These are phyloP conservation scores for Colletotrichum sp. DNA, from an alignment of 2,329 filamentous ascomycete genomes.

Conservation along the genomic window DNA sequence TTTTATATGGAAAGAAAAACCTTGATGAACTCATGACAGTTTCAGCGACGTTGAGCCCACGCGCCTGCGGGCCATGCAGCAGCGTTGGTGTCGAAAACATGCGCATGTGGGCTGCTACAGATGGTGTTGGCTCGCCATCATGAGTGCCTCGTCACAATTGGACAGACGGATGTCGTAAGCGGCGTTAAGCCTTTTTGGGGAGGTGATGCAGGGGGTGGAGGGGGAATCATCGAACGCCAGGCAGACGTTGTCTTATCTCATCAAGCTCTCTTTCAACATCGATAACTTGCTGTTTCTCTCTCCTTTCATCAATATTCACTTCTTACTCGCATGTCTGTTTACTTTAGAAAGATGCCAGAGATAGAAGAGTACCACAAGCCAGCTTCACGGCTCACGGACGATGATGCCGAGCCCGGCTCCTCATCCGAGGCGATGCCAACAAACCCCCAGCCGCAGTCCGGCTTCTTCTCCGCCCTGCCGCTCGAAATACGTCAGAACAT, in stretches of 20 bases:
- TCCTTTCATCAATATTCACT: background rate
- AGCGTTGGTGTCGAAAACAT: background rate
- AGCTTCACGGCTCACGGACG: background rate
- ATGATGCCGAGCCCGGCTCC: background rate
- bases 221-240: background rate
- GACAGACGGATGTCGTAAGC: background rate
- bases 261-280: background rate
- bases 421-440: background rate
- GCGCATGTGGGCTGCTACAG: background rate
- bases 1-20: background rate
- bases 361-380: background rate
- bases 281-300: background rate
- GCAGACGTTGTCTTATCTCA: background rate
- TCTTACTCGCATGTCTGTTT: background rate
- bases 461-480: conserved; percentile 8
- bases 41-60: background rate
- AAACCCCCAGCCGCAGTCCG: background rate
- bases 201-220: background rate
- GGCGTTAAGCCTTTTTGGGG: conserved; percentile 5
- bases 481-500: conserved; percentile 13
- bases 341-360: background rate
- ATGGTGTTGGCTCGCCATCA: background rate
- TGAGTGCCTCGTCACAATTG: background rate
- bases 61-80: background rate
- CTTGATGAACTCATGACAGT: background rate